Evolutionary conservation across 345 rosid species (phyloP).

Genomic region (Euphorbia peplus): DNA sequence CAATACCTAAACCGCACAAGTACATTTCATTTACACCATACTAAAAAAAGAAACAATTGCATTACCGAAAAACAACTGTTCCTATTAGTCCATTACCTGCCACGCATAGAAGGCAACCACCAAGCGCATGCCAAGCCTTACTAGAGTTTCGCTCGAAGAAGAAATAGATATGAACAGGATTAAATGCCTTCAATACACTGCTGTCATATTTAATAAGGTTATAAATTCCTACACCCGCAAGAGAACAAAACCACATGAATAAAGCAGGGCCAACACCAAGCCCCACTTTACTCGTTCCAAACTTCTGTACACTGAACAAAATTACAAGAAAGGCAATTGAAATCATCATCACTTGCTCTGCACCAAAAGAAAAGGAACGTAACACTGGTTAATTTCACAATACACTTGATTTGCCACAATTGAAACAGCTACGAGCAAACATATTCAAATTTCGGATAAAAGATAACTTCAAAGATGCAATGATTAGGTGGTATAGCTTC

Average conservation of each 20-base stretch:
- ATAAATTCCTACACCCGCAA: constrained; percentile 84
- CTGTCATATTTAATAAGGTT: constrained; percentile 73
- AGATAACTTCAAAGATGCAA: not conserved
- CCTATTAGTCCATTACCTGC: constrained; percentile 54
- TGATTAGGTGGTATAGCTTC: not conserved
- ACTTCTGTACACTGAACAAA: constrained; percentile 94
- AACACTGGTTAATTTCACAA: constrained; percentile 26
- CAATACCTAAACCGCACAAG: constrained; percentile 4
- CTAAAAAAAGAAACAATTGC: not conserved
- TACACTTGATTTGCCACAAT: constrained; percentile 8
- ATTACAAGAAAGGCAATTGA: constrained; percentile 86
- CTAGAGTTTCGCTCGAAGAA: constrained; percentile 83
- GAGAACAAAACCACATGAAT: constrained; percentile 93
- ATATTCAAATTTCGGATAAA: not conserved
- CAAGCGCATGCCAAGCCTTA: constrained; percentile 92
- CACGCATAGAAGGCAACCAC: constrained; percentile 97
- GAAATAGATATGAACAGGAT: constrained; percentile 82
- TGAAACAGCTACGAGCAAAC: constrained; percentile 3
- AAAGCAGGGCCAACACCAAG: constrained; percentile 91
- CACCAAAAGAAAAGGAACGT: constrained; percentile 33
- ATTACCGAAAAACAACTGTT: constrained; percentile 4
- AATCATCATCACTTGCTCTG: constrained; percentile 93
- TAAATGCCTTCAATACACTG: constrained; percentile 81
- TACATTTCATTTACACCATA: not conserved
- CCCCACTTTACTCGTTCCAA: constrained; percentile 98